Evolutionary conservation across 2,329 filamentous ascomycete species (phyloP).

Genomic region (Blastomyces percursus): DNA sequence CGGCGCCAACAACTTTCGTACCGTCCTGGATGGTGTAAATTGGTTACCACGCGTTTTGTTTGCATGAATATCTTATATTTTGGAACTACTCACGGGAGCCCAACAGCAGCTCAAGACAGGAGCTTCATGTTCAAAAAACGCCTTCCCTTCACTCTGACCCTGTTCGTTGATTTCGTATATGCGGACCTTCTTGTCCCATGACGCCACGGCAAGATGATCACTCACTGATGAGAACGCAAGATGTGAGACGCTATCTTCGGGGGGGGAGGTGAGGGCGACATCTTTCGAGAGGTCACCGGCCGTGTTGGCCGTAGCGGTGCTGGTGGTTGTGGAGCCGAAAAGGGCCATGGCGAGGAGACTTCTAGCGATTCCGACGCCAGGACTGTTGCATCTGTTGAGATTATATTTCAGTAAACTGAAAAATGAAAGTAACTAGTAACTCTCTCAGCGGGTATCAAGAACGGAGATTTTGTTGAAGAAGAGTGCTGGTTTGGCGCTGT

Average conservation of each 20-base stretch:
- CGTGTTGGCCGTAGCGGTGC: constrained; percentile 47
- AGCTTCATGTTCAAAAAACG: constrained; percentile 72
- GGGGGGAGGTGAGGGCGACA: constrained; percentile 64
- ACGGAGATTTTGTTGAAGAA: background rate
- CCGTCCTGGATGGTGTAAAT: constrained; percentile 55
- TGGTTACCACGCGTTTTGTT: no score
- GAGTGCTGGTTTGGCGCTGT: background rate
- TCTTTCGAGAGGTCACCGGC: constrained; percentile 87
- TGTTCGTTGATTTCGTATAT: constrained; percentile 81
- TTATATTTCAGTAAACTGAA: background rate
- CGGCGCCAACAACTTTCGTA: constrained; percentile 72
- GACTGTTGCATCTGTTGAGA: background rate
- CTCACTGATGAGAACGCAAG: constrained; percentile 65
- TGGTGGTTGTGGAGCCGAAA: constrained; percentile 33
- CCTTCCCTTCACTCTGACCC: constrained; percentile 73
- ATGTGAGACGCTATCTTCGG: constrained; percentile 81
- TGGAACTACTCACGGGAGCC: constrained; percentile 57
- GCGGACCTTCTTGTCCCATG: constrained; percentile 96
- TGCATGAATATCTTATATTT: no score
- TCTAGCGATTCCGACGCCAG: background rate
- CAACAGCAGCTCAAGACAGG: constrained; percentile 79
- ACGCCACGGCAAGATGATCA: constrained; percentile 79
- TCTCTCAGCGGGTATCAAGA: background rate
- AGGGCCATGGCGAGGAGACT: constrained; percentile 7
- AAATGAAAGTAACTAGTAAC: background rate